Base-by-base conservation (phyloP, 2,329 filamentous ascomycete species). In the Aspergillus neoniger region DNA sequence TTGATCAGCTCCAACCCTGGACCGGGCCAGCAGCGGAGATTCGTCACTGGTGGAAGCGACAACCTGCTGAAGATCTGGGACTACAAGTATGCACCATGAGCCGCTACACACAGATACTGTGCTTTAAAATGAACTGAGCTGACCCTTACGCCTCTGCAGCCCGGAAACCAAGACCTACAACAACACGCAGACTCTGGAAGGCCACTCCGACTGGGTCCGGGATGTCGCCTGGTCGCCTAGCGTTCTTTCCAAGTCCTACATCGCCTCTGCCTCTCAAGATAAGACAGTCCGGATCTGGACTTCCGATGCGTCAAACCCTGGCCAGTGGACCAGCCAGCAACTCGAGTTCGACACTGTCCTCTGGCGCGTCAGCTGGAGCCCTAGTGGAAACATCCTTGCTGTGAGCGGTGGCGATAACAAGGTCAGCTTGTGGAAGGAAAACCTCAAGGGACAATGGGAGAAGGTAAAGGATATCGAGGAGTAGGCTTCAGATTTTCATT, bases 251-350 rank as follows among this genome's bases (percentile, higher is more conserved):
- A 97, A 96, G 84, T 92, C 89, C 60, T 99, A 99, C 81, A 97
- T 99, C 74, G 95, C 95, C 30, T 94, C 90, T 52, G 95, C 94
- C 10, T 93, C 90, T 57, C 93, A 98, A 81, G 95, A 99, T 78
- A 96, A 96, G 85, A 97, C 92, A 8, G 94, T 98, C 64, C 88
- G 92, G 68, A 97, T 99, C 79, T 99, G 95, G 95, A 98, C 94
- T 9, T 88, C 86, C 28, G 89, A 92, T 70, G 80, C 85, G 25
- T 81, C 84, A 61, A 85, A 83, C 72, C 81, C 86, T 15, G 86
- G 85, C 23, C 87, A 91, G 71, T 99, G 95, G 95, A 87, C 88
- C 60, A 88, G 86, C 78, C 95, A 96, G 77, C 87, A 90, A 43
- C 84, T 99, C 65, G 87, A 89, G 70, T 96, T 99, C 69, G 94